Evolutionary conservation across 208 protist species (phyloP).

Genomic region (Leishmania arabica): DNA sequence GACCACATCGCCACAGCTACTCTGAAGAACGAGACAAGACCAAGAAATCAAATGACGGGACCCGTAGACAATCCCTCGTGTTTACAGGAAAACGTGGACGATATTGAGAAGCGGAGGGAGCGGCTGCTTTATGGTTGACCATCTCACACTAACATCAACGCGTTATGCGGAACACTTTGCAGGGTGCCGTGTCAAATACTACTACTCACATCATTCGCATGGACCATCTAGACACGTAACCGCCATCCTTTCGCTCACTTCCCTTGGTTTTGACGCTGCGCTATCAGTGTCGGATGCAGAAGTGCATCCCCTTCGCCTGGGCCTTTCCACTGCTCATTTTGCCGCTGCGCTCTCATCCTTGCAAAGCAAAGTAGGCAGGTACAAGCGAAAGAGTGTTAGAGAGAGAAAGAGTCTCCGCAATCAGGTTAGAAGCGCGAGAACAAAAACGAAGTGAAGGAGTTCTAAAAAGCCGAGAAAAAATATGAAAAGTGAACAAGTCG

Average conservation of each 20-base stretch:
- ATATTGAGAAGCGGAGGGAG: too few relatives aligned
- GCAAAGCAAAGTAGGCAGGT: not conserved
- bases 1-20: not conserved
- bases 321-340: not conserved
- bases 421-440: not conserved
- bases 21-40: not conserved
- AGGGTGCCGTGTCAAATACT: not conserved
- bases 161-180: not conserved
- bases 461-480: not conserved
- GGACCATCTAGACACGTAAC: not conserved
- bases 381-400: not conserved
- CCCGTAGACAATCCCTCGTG: not conserved
- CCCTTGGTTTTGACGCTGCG: not conserved
- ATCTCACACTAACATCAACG: not conserved
- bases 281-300: not conserved
- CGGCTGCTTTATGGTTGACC: not conserved
- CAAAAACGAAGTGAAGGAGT: not conserved
- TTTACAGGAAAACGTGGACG: not conserved
- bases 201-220: not conserved
- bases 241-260: not conserved
- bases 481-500: not conserved
- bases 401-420: not conserved
- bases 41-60: not conserved
- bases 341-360: not conserved
- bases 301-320: not conserved